Evolutionary conservation across 163 green algal genomes (phyloP).

Genomic region (Scenedesmus sp.): DNA sequence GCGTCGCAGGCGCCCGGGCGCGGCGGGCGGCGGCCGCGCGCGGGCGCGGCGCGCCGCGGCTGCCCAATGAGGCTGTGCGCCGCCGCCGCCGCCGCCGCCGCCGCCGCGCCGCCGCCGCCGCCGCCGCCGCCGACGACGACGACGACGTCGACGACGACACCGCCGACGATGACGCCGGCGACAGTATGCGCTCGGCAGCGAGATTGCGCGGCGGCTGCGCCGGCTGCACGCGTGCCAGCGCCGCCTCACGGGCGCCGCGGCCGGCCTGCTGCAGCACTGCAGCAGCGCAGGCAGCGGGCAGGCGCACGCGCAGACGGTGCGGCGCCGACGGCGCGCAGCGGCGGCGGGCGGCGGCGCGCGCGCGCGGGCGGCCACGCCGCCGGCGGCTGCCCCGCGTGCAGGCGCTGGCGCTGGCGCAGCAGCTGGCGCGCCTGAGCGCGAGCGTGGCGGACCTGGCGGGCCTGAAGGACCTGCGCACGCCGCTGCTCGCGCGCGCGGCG

Average conservation of each 20-base stretch:
- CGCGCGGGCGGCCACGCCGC: too few species aligned
- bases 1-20: background rate
- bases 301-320: too few species aligned
- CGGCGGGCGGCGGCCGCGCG: background rate
- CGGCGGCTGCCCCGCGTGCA: background rate
- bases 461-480: constrained; percentile 33
- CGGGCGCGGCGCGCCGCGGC: background rate
- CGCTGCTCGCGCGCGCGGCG: constrained; percentile 31
- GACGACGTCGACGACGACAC: too few species aligned
- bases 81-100: too few species aligned
- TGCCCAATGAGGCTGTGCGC: background rate
- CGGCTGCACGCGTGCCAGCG: constrained; percentile 16
- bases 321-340: too few species aligned
- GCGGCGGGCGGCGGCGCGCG: too few species aligned
- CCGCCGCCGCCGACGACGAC: too few species aligned
- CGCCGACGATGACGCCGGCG: too few species aligned
- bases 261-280: constrained; percentile 30
- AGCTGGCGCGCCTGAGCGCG: background rate
- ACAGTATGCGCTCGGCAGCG: constrained; percentile 15
- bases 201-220: constrained; percentile 26
- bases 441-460: background rate
- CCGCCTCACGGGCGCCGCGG: background rate
- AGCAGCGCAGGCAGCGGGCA: background rate
- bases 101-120: too few species aligned
- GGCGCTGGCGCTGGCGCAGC: constrained; percentile 24